Evolutionary conservation across 2,329 filamentous ascomycete species (phyloP).

Genomic region (Orbilia oligospora): DNA sequence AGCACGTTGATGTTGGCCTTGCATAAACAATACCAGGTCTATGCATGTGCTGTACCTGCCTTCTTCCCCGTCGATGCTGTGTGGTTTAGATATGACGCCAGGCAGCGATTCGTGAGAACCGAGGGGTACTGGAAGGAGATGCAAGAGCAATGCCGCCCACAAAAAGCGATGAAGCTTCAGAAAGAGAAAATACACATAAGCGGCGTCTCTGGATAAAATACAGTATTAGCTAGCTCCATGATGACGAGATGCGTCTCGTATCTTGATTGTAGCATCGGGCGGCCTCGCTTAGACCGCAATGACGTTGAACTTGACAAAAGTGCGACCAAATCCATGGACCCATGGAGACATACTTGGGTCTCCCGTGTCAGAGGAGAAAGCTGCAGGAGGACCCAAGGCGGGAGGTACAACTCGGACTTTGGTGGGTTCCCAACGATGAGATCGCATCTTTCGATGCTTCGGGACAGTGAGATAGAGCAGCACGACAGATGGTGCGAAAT

Average conservation of each 20-base stretch:
- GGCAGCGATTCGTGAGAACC: conserved; percentile 24
- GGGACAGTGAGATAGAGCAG: conserved; percentile 4
- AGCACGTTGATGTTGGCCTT: conserved; percentile 55
- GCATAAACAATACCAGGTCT: conserved; percentile 59
- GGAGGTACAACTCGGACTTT: conserved; percentile 10
- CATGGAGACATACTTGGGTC: conserved; percentile 33
- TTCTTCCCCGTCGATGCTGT: conserved; percentile 37
- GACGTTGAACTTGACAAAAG: conserved; percentile 32
- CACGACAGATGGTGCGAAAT: conserved; percentile 29
- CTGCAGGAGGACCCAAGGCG: conserved; percentile 25
- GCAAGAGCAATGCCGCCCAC: conserved; percentile 19
- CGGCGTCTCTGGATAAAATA: conserved; percentile 37
- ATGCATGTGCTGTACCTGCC: conserved; percentile 58
- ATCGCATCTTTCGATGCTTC: conserved; percentile 13
- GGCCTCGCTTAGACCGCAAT: conserved; percentile 42
- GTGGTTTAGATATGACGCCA: conserved; percentile 38
- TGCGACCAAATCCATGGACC: conserved; percentile 31
- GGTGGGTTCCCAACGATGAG: conserved; percentile 34
- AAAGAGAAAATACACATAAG: conserved; percentile 30
- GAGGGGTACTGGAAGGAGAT: conserved; percentile 30
- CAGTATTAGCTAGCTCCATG: conserved; percentile 12
- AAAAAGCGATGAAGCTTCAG: conserved; percentile 10
- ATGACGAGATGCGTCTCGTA: conserved; percentile 17
- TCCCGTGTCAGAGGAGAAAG: conserved; percentile 33
- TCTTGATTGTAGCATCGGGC: conserved; percentile 23